A percentile compares a stretch with the other conserved stretches of the same genome.
Conservation (phyloP, 2,329 filamentous ascomycete species). For the Fusarium austroafricanum region DNA sequence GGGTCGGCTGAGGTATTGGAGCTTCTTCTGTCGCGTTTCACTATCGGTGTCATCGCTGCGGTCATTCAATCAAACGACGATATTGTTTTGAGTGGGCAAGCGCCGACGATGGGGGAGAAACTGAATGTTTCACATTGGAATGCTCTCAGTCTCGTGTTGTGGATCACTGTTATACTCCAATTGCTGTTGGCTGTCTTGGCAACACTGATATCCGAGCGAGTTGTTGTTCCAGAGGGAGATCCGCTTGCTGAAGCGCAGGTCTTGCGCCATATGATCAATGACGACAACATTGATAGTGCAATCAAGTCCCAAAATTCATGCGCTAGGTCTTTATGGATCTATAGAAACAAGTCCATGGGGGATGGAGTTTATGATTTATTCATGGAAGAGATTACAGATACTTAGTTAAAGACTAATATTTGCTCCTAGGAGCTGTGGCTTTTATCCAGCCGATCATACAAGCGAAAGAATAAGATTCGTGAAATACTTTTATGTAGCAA, state of each 20-base stretch:
- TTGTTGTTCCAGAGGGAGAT: slow-evolving; percentile 3
- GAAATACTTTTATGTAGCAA: too few relatives aligned
- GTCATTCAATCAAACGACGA: background rate
- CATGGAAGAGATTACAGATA: background rate
- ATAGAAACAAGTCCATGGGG: background rate
- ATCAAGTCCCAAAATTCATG: too few relatives aligned
- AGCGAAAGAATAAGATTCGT: too few relatives aligned
- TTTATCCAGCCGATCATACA: too few relatives aligned
- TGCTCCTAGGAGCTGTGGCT: too few relatives aligned
- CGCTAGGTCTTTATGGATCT: slow-evolving; percentile 7
- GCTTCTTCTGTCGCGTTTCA: slow-evolving; percentile 5
- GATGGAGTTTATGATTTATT: background rate
- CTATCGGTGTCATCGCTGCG: background rate
- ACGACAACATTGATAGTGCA: too few relatives aligned
- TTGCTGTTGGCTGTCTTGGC: slow-evolving; percentile 5
- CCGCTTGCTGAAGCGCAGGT: slow-evolving; percentile 4
- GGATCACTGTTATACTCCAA: slow-evolving; percentile 1
- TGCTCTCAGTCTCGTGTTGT: background rate
- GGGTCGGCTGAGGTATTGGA: background rate
- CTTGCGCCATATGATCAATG: slow-evolving; percentile 2
- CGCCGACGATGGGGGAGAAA: slow-evolving; percentile 3
- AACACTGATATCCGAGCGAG: background rate
- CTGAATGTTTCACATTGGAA: slow-evolving; percentile 8
- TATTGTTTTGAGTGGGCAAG: background rate
- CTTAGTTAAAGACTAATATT: too few relatives aligned